Evolutionary conservation across 768 basidiomycete species (phyloP), one percentile per base, ranked within the genome.

Genomic region (Wakefieldia striispora): DNA sequence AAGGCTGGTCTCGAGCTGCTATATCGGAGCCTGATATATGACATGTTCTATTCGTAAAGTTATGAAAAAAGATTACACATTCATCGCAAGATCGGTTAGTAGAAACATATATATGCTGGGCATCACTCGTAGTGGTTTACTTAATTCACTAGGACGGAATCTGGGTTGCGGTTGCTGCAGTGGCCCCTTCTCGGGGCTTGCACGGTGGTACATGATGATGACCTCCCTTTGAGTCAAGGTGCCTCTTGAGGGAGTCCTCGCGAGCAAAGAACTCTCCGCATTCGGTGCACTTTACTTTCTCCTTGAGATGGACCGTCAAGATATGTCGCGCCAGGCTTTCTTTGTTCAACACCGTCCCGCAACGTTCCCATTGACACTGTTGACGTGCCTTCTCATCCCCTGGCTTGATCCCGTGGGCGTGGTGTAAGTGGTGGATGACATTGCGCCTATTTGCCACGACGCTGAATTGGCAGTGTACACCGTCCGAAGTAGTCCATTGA

Each of bases 271-370:
- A 14, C 40, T 40, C 2, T 21, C 59, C 53, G 17, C 67, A 67
- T 9, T 39, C 10, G 2, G 3, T 0, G 5, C 67, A 69, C 1
- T 40, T 27, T 2, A 45, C 51, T 17, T 24, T 42, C 19, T 58
- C 42, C 50, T 51, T 61, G 12, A 59, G 37, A 33, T 67, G 67
- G 0, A 69, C 54, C 11, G 67, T 44, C 36, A 58, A 34, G 16
- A 67, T 56, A 24, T 69, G 66, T 1, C 67, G 58, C 11, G 44
- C 45, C 3, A 67, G 42, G 36, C 65, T 69, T 40, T 69, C 67
- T 23, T 53, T 67, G 3, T 67, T 68, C 55, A 67, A 49, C 3
- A 1, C 13, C 27, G 26, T 55, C 9, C 0, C 27, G 20, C 66
- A 69, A 1, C 20, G 19, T 0, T 47, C 34, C 67, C 66, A 69